Conservation (phyloP, 768 basidiomycete genomes). For the Serendipita indica region DNA sequence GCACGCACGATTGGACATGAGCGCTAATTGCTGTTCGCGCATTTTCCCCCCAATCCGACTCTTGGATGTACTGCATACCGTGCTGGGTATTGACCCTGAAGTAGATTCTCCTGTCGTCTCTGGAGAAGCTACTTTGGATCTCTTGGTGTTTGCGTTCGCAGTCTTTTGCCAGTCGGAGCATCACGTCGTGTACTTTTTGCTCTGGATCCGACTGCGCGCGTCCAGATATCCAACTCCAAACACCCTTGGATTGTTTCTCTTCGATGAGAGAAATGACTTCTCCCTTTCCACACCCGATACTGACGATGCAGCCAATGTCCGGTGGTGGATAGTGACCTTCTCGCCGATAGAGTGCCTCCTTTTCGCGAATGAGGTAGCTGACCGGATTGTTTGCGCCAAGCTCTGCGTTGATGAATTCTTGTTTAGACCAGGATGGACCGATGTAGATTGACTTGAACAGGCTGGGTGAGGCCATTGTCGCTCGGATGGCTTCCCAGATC, state of each 20-base stretch:
- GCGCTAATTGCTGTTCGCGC: neutral
- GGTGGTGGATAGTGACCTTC: neutral
- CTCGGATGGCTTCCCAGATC: conserved; percentile 13
- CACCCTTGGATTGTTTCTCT: neutral
- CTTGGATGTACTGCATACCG: neutral
- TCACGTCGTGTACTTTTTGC: neutral
- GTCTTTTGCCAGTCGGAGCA: neutral
- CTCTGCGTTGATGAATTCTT: conserved; percentile 7
- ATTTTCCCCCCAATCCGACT: neutral
- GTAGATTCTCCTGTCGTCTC: neutral
- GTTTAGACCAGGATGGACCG: conserved; percentile 11
- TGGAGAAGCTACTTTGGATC: neutral
- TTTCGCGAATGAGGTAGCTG: neutral
- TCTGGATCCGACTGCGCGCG: neutral
- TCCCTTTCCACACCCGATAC: neutral
- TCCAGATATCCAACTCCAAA: neutral
- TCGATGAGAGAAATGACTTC: neutral
- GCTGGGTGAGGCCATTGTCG: conserved; percentile 11
- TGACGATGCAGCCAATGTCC: neutral
- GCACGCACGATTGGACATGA: neutral
- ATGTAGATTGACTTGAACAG: conserved; percentile 15
- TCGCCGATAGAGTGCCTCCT: neutral
- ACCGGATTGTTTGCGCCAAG: conserved; percentile 3
- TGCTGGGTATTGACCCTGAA: conserved; percentile 1
- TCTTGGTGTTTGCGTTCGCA: conserved; percentile 8